These are phyloP conservation scores for Stemphylium beticola DNA, from an alignment of 2,329 filamentous ascomycete genomes.

Conservation along the genomic window DNA sequence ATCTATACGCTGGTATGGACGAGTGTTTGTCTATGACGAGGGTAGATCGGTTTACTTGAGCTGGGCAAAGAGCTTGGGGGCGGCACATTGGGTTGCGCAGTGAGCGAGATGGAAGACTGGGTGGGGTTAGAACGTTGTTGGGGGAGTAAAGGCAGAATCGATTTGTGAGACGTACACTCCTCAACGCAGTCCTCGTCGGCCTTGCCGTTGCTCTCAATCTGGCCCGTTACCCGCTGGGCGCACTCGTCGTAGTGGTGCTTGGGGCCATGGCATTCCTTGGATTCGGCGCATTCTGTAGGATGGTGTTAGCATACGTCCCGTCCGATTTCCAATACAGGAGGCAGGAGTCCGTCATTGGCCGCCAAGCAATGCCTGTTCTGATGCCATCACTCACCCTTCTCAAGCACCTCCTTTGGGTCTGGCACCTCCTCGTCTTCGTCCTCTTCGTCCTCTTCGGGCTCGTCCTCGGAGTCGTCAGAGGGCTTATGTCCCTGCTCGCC, in stretches of 20 bases:
- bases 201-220: conserved; percentile 73
- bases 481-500: conserved; percentile 58
- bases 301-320: conserved; percentile 25
- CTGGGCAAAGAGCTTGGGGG: conserved; percentile 91
- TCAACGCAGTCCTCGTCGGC: conserved; percentile 96
- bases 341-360: background rate
- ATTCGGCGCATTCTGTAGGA: conserved; percentile 82
- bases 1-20: conserved; percentile 20
- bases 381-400: conserved; percentile 78
- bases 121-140: conserved; percentile 9
- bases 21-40: conserved; percentile 4
- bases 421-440: conserved; percentile 85
- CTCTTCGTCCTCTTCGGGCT: conserved; percentile 81
- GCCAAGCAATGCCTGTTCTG: background rate
- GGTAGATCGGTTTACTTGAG: conserved; percentile 73
- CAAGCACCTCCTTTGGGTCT: conserved; percentile 85
- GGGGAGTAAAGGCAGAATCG: background rate
- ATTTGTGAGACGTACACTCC: conserved; percentile 77
- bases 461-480: conserved; percentile 64
- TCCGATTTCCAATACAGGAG: background rate
- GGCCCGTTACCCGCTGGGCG: conserved; percentile 83
- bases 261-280: conserved; percentile 79
- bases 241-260: conserved; percentile 99
- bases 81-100: conserved; percentile 91
- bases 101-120: conserved; percentile 98